Conservation (phyloP, 768 basidiomycete genomes). For the Auriscalpium vulgare region DNA sequence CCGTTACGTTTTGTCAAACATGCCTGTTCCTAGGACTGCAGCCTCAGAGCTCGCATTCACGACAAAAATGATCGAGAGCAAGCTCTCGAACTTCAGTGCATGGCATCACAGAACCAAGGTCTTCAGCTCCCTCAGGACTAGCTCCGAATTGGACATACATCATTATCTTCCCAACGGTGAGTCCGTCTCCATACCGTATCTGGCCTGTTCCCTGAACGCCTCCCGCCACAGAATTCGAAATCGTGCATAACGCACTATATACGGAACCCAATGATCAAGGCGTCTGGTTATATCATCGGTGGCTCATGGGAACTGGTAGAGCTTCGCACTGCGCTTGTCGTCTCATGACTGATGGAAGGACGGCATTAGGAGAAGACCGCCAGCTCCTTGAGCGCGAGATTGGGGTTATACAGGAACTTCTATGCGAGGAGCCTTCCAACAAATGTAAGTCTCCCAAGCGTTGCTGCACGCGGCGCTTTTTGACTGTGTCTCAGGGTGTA, state of each 20-base stretch:
- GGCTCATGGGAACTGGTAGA: conserved; percentile 80
- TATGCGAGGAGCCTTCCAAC: conserved; percentile 85
- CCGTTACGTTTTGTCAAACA: conserved; percentile 69
- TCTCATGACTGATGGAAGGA: neutral
- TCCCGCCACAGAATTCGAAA: conserved; percentile 67
- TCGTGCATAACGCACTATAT: conserved; percentile 90
- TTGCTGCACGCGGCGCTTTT: neutral
- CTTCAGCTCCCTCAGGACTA: conserved; percentile 55
- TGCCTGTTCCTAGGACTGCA: conserved; percentile 50
- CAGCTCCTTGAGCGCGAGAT: conserved; percentile 68
- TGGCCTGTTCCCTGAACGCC: neutral
- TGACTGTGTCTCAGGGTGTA: conserved; percentile 60
- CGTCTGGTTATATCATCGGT: conserved; percentile 98
- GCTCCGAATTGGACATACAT: conserved; percentile 40
- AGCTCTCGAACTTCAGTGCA: conserved; percentile 96
- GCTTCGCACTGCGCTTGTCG: neutral
- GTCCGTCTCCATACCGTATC: conserved; percentile 9
- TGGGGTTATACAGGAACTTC: conserved; percentile 66
- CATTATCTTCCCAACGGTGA: conserved; percentile 65
- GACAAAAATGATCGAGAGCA: conserved; percentile 81
- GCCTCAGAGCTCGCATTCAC: conserved; percentile 80
- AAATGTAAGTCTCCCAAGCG: conserved; percentile 54
- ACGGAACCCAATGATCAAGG: conserved; percentile 96
- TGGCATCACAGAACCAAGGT: conserved; percentile 97
- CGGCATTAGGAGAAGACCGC: conserved; percentile 45